Evolutionary conservation across 805 yeast genomes (phyloP).

Genomic region (Pichia thaimueangensis): DNA sequence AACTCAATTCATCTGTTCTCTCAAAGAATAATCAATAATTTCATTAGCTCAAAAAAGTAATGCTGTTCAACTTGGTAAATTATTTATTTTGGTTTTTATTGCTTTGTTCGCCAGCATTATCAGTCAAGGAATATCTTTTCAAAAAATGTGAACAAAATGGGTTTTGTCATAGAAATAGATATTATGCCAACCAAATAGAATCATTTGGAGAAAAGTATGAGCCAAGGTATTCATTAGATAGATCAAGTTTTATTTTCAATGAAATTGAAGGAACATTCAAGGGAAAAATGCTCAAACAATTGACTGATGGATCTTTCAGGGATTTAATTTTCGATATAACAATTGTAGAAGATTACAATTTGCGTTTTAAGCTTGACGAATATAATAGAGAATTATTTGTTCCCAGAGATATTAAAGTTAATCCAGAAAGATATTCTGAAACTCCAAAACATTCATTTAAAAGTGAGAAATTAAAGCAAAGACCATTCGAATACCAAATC

Average conservation of each 20-base stretch:
- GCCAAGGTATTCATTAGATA: constrained; percentile 38
- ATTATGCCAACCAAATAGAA: constrained; percentile 44
- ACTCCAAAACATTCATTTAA: constrained; percentile 55
- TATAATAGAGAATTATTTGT: constrained; percentile 30
- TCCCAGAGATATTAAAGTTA: constrained; percentile 13
- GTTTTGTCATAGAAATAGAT: constrained; percentile 74
- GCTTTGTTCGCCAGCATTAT: constrained; percentile 14
- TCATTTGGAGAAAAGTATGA: constrained; percentile 21
- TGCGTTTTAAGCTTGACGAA: constrained; percentile 68
- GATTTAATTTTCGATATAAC: constrained; percentile 52
- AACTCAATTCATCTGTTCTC: too few relatives aligned
- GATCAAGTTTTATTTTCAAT: constrained; percentile 26
- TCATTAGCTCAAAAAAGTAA: background rate
- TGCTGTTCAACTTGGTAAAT: background rate
- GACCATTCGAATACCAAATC: constrained; percentile 23
- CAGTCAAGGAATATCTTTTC: constrained; percentile 61
- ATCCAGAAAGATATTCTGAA: constrained; percentile 50
- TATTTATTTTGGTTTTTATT: background rate
- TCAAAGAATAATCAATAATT: too few relatives aligned
- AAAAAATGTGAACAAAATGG: constrained; percentile 77
- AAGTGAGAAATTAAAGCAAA: constrained; percentile 6
- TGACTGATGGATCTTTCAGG: constrained; percentile 34
- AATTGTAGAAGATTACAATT: constrained; percentile 47
- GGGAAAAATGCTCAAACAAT: constrained; percentile 43
- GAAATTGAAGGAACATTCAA: constrained; percentile 29